phyloP scores from a whole-genome alignment of 1,284 basidiomycete species.

The Porodaedalea pini region DNA sequence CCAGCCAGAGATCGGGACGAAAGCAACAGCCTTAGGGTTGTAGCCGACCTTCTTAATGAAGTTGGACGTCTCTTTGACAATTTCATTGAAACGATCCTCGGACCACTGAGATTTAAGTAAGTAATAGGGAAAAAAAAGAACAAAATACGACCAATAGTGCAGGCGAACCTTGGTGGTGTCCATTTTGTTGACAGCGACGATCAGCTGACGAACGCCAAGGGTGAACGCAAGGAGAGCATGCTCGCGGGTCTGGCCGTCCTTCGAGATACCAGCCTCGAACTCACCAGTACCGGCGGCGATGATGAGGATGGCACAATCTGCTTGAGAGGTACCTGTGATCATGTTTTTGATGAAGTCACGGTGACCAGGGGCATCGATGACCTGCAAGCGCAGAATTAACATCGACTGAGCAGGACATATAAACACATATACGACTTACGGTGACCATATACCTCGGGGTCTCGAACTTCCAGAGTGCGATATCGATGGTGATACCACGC shows the following conservation, averaged over 20 bases:
- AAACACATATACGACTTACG: slow-evolving; percentile 44
- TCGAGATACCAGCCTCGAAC: slow-evolving; percentile 99
- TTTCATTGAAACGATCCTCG: slow-evolving; percentile 99
- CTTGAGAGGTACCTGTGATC: slow-evolving; percentile 99
- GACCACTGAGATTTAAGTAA: slow-evolving; percentile 70
- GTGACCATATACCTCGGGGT: slow-evolving; percentile 90
- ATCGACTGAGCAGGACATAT: slow-evolving; percentile 24
- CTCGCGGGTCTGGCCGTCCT: slow-evolving; percentile 99
- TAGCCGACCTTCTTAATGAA: slow-evolving; percentile 99
- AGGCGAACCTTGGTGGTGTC: slow-evolving; percentile 85
- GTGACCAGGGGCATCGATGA: slow-evolving; percentile 99
- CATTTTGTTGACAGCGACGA: slow-evolving; percentile 99
- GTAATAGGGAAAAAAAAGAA: slow-evolving; percentile 8
- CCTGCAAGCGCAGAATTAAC: slow-evolving; percentile 41
- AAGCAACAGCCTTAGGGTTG: slow-evolving; percentile 98
- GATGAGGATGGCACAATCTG: slow-evolving; percentile 99
- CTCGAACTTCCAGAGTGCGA: slow-evolving; percentile 99
- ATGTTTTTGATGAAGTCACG: slow-evolving; percentile 99
- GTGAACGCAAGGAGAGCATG: slow-evolving; percentile 99
- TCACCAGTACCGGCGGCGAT: slow-evolving; percentile 99
- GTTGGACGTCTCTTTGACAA: slow-evolving; percentile 97
- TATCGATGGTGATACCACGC: slow-evolving; percentile 99
- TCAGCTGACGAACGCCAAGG: slow-evolving; percentile 99
- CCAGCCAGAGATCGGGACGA: slow-evolving; percentile 99
- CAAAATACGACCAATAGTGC: slow-evolving; percentile 24